These are phyloP conservation scores for Talaromyces sp. DNA, from an alignment of 2,329 filamentous ascomycete genomes.

Conservation along the genomic window DNA sequence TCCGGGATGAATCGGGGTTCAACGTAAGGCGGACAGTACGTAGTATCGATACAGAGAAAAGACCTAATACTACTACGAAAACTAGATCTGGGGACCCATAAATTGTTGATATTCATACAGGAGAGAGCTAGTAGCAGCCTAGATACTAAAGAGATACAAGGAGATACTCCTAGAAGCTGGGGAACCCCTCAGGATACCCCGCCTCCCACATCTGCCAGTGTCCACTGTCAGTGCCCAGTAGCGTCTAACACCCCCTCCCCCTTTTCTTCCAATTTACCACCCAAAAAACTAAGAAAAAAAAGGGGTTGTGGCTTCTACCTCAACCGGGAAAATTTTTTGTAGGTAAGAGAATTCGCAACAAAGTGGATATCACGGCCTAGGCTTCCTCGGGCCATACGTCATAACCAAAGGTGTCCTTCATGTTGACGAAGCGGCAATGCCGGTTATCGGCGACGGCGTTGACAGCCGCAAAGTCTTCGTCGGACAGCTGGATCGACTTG, in stretches of 20 bases:
- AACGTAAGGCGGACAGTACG: background rate
- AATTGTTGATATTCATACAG: background rate
- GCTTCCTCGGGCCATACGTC: conserved; percentile 61
- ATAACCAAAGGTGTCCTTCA: conserved; percentile 75
- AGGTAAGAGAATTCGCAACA: background rate
- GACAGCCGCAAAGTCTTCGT: conserved; percentile 54
- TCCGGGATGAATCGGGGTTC: background rate
- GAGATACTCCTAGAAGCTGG: too few species aligned
- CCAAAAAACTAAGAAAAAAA: background rate
- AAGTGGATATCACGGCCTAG: conserved; percentile 10
- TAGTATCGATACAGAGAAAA: background rate
- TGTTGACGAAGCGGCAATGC: conserved; percentile 69
- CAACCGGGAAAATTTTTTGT: background rate
- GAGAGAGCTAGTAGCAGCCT: background rate
- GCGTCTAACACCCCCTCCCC: background rate
- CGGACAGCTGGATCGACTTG: conserved; percentile 53
- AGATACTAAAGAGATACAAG: background rate
- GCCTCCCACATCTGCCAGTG: background rate
- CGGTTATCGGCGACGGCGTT: conserved; percentile 60
- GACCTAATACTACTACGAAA: too few species aligned
- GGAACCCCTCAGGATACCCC: background rate
- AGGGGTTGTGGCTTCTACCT: background rate
- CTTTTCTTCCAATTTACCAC: background rate
- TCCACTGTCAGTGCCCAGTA: background rate
- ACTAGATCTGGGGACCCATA: background rate